Evolutionary conservation across 306 rosid species (phyloP).

Genomic region (Lathyrus oleraceus): DNA sequence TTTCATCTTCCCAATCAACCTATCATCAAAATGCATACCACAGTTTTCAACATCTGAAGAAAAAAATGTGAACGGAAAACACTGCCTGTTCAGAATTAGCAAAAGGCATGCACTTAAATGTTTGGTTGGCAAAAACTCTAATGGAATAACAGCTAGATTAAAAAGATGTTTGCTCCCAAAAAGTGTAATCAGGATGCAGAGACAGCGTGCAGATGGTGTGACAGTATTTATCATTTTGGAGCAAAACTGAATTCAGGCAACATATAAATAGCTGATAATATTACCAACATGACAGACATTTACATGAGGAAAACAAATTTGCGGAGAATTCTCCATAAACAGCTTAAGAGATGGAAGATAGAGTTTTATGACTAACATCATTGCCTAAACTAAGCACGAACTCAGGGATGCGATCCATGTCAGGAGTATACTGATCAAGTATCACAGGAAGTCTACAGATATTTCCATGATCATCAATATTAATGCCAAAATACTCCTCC

Average conservation of each 20-base stretch:
- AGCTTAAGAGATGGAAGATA: constrained; percentile 20
- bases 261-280: constrained; percentile 15
- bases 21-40: constrained; percentile 35
- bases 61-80: constrained; percentile 13
- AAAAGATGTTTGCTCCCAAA: constrained; percentile 15
- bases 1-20: constrained; percentile 93
- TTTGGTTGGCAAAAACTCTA: constrained; percentile 8
- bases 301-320: not conserved
- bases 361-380: constrained; percentile 64
- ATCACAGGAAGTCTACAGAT: constrained; percentile 77
- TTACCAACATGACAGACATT: constrained; percentile 15
- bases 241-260: constrained; percentile 26
- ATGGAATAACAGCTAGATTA: constrained; percentile 26
- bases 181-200: constrained; percentile 18
- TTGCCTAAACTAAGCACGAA: constrained; percentile 77
- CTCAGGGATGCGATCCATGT: constrained; percentile 91
- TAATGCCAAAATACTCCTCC: constrained; percentile 71
- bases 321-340: constrained; percentile 16
- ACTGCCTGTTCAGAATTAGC: constrained; percentile 20
- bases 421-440: constrained; percentile 97
- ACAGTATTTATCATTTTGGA: not conserved
- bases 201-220: constrained; percentile 2
- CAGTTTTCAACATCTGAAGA: constrained; percentile 12
- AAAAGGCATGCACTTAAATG: constrained; percentile 4
- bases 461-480: constrained; percentile 68